These are phyloP conservation scores for Malus hybrid DNA, from an alignment of 331 rosid genomes.

Conservation along the genomic window DNA sequence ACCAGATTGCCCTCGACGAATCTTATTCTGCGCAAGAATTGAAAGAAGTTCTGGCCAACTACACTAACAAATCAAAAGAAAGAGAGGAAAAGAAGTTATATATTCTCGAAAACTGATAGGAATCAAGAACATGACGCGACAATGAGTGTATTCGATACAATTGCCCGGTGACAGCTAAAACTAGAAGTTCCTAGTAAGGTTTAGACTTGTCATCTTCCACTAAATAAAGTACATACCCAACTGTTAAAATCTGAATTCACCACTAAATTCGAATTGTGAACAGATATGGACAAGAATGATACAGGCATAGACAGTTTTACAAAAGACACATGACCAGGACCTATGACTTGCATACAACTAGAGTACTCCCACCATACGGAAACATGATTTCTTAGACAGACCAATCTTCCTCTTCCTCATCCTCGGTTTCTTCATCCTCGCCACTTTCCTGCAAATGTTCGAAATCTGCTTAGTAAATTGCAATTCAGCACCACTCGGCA, in stretches of 20 bases:
- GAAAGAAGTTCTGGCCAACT: too few species aligned
- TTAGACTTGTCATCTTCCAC: not conserved
- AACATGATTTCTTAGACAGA: slow-evolving; percentile 5
- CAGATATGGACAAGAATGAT: slow-evolving; percentile 17
- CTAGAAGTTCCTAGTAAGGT: not conserved
- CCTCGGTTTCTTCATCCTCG: slow-evolving; percentile 54
- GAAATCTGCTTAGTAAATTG: not conserved
- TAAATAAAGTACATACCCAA: not conserved
- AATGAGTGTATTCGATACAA: not conserved
- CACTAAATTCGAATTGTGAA: slow-evolving; percentile 16
- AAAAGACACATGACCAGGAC: slow-evolving; percentile 7
- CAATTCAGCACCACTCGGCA: not conserved
- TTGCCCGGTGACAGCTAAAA: not conserved
- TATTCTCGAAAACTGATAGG: not conserved
- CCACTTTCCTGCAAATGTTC: slow-evolving; percentile 68
- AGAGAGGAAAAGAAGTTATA: too few species aligned
- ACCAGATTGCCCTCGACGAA: not conserved
- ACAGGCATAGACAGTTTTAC: slow-evolving; percentile 16
- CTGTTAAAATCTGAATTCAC: slow-evolving; percentile 15
- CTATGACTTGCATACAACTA: slow-evolving; percentile 27
- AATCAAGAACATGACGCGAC: not conserved
- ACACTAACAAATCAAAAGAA: too few species aligned
- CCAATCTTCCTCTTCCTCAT: slow-evolving; percentile 38
- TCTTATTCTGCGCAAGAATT: too few species aligned
- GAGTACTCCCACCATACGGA: slow-evolving; percentile 13